Evolutionary conservation across 306 rosid species (phyloP).

Genomic region (Calophaca sinica): DNA sequence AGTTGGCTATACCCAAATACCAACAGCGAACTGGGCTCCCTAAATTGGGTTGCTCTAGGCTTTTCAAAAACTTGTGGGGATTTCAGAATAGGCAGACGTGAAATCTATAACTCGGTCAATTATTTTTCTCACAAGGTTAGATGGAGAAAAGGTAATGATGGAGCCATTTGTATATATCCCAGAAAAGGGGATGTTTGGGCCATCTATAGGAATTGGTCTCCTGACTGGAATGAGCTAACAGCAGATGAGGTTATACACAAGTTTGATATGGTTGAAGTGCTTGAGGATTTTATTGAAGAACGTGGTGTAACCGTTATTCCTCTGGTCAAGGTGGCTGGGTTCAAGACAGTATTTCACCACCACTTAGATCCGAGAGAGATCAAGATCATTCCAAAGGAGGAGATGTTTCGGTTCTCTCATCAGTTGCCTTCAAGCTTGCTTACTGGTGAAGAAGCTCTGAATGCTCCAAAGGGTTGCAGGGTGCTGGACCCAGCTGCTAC

Average conservation of each 20-base stretch:
- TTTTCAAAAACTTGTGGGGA: slow-evolving; percentile 80
- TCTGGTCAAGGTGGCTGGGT: slow-evolving; percentile 90
- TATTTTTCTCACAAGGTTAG: slow-evolving; percentile 83
- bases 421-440: slow-evolving; percentile 75
- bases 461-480: slow-evolving; percentile 89
- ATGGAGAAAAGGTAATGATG: slow-evolving; percentile 68
- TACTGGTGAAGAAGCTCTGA: slow-evolving; percentile 74
- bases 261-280: slow-evolving; percentile 86
- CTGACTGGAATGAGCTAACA: slow-evolving; percentile 82
- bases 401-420: slow-evolving; percentile 88
- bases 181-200: slow-evolving; percentile 96
- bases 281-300: slow-evolving; percentile 71
- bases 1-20: slow-evolving; percentile 78
- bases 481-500: slow-evolving; percentile 96
- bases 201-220: slow-evolving; percentile 86
- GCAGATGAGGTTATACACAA: slow-evolving; percentile 67
- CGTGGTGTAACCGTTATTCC: slow-evolving; percentile 74
- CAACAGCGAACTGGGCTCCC: slow-evolving; percentile 62
- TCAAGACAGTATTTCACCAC: slow-evolving; percentile 77
- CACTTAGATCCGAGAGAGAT: slow-evolving; percentile 69
- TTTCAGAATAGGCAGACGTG: slow-evolving; percentile 68
- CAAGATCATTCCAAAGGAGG: slow-evolving; percentile 67
- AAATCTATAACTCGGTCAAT: slow-evolving; percentile 58
- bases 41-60: slow-evolving; percentile 75
- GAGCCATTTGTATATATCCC: slow-evolving; percentile 74